These are phyloP conservation scores for Plasmodium cynomolgi DNA, from an alignment of 169 alveolate genomes.

Conservation along the genomic window DNA sequence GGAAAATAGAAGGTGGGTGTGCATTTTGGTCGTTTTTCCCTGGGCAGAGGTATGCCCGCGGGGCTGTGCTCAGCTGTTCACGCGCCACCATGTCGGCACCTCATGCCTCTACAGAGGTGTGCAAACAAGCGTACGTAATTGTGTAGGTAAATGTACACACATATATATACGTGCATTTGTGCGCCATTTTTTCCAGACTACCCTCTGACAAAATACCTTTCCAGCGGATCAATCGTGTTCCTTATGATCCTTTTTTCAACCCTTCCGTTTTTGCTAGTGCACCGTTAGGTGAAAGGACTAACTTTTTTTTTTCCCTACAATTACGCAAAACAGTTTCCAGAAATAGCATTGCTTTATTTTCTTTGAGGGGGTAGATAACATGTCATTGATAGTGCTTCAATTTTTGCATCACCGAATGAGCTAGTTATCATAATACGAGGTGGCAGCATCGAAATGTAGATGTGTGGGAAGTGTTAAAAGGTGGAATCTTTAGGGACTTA, in stretches of 20 bases:
- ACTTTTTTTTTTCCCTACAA: background rate
- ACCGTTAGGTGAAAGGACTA: constrained; percentile 1
- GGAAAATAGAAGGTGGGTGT: constrained; percentile 11
- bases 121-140: background rate
- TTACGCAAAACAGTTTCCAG: background rate
- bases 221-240: background rate
- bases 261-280: constrained; percentile 1
- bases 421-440: background rate
- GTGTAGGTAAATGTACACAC: background rate
- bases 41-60: background rate
- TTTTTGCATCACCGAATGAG: background rate
- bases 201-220: background rate
- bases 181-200: background rate
- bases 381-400: background rate
- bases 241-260: constrained; percentile 16
- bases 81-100: background rate
- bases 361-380: background rate
- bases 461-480: background rate
- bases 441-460: background rate
- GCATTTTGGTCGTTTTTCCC: background rate
- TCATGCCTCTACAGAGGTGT: background rate
- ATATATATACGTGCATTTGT: background rate
- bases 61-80: constrained; percentile 1
- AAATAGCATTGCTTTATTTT: background rate
- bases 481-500: background rate